A percentile compares a stretch with the other conserved stretches of the same genome.
Evolutionary conservation across 2,329 filamentous ascomycete species (phyloP).

Genomic region (Sporothrix sp.): DNA sequence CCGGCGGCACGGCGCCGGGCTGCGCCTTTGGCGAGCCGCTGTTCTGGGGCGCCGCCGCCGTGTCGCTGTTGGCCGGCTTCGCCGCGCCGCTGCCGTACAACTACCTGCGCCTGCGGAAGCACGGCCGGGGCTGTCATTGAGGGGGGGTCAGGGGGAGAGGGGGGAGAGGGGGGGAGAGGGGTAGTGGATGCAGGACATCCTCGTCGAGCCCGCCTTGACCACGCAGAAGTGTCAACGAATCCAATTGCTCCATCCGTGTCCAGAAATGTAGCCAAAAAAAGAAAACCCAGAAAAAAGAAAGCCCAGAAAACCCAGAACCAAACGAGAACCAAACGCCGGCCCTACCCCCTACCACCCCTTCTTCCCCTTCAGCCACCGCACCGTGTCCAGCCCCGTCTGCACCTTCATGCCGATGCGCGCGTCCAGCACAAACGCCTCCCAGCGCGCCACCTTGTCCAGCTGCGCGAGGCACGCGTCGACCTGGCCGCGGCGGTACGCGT

Average conservation of each 20-base stretch:
- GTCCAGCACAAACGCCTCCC: slow-evolving; percentile 66
- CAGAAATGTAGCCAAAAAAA: not conserved
- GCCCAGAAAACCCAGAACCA: not conserved
- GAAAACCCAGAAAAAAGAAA: not conserved
- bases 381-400: slow-evolving; percentile 56
- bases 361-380: slow-evolving; percentile 44
- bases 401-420: slow-evolving; percentile 64
- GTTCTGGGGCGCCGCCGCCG: slow-evolving; percentile 42
- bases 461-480: slow-evolving; percentile 53
- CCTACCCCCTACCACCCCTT: slow-evolving; percentile 25
- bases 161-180: too few species aligned
- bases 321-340: not conserved
- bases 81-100: slow-evolving; percentile 45
- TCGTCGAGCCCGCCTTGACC: too few species aligned
- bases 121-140: slow-evolving; percentile 39
- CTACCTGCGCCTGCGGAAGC: slow-evolving; percentile 38
- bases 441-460: slow-evolving; percentile 57
- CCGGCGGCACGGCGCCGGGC: slow-evolving; percentile 32
- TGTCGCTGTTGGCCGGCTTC: slow-evolving; percentile 36
- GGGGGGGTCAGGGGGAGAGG: not conserved
- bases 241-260: not conserved
- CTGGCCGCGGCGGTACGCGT: slow-evolving; percentile 35
- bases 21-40: slow-evolving; percentile 30
- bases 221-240: slow-evolving; percentile 18
- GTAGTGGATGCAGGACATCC: too few species aligned